Base-by-base conservation (phyloP, 2,329 filamentous ascomycete genomes). In the Nigrospora sphaerica region DNA sequence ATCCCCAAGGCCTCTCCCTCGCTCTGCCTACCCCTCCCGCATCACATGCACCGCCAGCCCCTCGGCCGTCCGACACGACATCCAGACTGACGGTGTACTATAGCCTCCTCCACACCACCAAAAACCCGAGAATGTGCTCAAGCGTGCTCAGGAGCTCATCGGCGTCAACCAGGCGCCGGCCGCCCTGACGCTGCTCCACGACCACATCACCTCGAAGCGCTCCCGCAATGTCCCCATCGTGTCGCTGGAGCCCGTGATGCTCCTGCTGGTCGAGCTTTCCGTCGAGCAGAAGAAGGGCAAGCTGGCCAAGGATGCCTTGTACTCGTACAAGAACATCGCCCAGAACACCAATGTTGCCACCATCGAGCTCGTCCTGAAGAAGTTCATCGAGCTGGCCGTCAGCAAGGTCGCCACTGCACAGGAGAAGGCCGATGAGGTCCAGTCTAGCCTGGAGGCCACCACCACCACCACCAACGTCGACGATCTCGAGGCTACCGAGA, bases 241-340 rank as follows among this genome's bases (percentile, higher is more conserved):
- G 55, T 95, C 91, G 45, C 75, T 98, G 64, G 93, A 98, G 82
- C 93, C 93, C 56, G 92, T 98, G 57, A 97, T 98, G 91, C 79
- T 97, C 70, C 85, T 96, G 57, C 85, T 98, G 64, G 92, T 98
- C 62, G 90, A 97, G 72, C 81, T 97, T 49, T 95, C 88, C 57
- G 93, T 98, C 62, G 92, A 97, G 64, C 83, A 96, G 62, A 90
- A 93, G 74, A 98, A 97, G 74, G 93, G 93, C 60, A 98, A 98
- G 73, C 80, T 93, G 51, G 93, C 92, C 69, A 98, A 98, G 79
- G 93, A 98, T 74, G 93, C 93, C 51, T 80, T 98, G 42, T 98
- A 97, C 70, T 93, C 96, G 70, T 98, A 98, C 81, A 98, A 98
- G 80, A 98, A 98, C 70, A 97, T 96, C 57, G 92, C 91, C 46